These are phyloP conservation scores for Saccharum spontaneum DNA, from an alignment of 176 grass and related monocot species.

Conservation along the genomic window DNA sequence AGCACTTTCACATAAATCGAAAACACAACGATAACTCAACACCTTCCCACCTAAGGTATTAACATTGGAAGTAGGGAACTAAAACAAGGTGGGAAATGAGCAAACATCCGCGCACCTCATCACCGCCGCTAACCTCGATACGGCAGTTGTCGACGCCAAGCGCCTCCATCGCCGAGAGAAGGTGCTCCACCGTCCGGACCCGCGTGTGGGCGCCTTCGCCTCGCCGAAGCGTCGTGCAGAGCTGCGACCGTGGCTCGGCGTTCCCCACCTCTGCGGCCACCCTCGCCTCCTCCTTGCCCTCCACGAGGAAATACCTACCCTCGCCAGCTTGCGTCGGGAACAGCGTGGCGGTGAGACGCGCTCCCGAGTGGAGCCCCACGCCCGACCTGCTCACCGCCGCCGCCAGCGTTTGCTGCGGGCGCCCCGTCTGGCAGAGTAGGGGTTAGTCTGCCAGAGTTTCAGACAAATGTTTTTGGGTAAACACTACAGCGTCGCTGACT, in stretches of 20 bases:
- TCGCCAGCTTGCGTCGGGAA: constrained; percentile 80
- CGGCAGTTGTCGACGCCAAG: constrained; percentile 83
- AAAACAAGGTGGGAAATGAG: not conserved
- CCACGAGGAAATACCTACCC: constrained; percentile 71
- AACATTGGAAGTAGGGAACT: not conserved
- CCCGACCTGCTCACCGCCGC: constrained; percentile 55
- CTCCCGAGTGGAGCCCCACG: constrained; percentile 72
- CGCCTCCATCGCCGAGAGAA: constrained; percentile 83
- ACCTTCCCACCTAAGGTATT: not conserved
- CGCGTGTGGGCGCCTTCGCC: not conserved
- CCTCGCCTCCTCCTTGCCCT: constrained; percentile 24
- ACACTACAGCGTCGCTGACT: not conserved
- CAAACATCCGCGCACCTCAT: constrained; percentile 57
- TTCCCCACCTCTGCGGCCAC: constrained; percentile 59
- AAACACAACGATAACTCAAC: constrained; percentile 3
- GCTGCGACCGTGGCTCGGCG: constrained; percentile 51
- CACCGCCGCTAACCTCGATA: constrained; percentile 63
- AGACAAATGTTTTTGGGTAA: not conserved
- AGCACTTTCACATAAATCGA: constrained; percentile 31
- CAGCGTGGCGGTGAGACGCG: constrained; percentile 42
- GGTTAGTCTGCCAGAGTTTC: constrained; percentile 6
- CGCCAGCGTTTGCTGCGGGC: constrained; percentile 67
- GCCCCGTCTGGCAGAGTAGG: constrained; percentile 47
- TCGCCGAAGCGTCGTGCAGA: constrained; percentile 70
- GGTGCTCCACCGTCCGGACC: constrained; percentile 81